Conservation (phyloP, 768 basidiomycete genomes). For the Rhizopogon vulgaris region DNA sequence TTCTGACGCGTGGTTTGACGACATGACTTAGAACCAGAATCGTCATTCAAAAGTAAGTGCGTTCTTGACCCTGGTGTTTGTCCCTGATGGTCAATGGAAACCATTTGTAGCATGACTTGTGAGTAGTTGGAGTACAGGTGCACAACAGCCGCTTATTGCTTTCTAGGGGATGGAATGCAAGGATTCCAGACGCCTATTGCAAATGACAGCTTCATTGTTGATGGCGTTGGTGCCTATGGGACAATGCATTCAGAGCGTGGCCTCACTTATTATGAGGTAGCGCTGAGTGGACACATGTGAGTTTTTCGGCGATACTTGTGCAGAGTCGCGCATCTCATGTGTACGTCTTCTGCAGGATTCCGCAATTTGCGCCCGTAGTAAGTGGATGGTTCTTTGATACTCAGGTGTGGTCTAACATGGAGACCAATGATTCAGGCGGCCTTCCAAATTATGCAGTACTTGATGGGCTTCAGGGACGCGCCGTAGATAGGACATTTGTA, state of each 20-base stretch:
- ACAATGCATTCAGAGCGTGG: conserved; percentile 61
- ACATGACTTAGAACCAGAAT: conserved; percentile 41
- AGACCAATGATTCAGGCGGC: conserved; percentile 39
- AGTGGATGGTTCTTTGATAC: conserved; percentile 16
- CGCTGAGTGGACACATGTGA: conserved; percentile 67
- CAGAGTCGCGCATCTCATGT: background rate
- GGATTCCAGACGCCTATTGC: conserved; percentile 68
- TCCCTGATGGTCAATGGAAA: background rate
- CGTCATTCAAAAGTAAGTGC: conserved; percentile 55
- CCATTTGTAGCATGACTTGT: conserved; percentile 34
- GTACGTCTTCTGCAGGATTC: conserved; percentile 37
- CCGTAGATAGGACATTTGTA: conserved; percentile 25
- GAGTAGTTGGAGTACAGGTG: conserved; percentile 6
- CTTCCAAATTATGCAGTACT: conserved; percentile 62
- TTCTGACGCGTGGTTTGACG: no score
- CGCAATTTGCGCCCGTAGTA: conserved; percentile 59
- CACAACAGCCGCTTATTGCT: conserved; percentile 1
- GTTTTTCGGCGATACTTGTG: conserved; percentile 4
- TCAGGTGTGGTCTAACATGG: background rate
- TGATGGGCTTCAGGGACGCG: conserved; percentile 55
- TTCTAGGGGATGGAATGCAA: conserved; percentile 57
- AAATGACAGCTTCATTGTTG: conserved; percentile 63
- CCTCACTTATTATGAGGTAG: conserved; percentile 61
- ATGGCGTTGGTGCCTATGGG: conserved; percentile 63
- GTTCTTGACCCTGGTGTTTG: background rate